Evolutionary conservation across 202 grass and related monocot genomes (phyloP).

Genomic region (Cymbopogon flexuosus): DNA sequence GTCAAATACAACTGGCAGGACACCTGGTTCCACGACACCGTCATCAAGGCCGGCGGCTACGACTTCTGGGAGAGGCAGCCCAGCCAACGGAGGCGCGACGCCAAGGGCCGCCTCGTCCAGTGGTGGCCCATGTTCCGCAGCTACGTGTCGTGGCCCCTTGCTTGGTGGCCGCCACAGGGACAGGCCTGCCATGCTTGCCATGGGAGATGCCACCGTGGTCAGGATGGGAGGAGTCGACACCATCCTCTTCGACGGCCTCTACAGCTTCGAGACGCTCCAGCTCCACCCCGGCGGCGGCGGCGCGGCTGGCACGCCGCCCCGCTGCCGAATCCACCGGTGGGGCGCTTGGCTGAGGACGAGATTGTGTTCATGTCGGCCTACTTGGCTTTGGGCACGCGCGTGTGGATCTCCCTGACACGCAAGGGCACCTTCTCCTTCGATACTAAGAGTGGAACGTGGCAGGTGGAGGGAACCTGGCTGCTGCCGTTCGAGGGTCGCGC

Average conservation of each 20-base stretch:
- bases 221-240: constrained; percentile 18
- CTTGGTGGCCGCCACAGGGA: background rate
- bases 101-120: too few species aligned
- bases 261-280: background rate
- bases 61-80: too few species aligned
- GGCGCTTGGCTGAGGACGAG: background rate
- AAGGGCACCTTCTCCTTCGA: constrained; percentile 13
- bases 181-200: background rate
- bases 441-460: background rate
- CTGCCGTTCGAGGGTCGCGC: constrained; percentile 3
- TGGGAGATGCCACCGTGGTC: background rate
- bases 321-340: background rate
- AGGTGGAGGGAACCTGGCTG: background rate
- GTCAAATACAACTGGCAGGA: too few species aligned
- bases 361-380: background rate
- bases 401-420: background rate
- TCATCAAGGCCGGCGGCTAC: too few species aligned
- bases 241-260: background rate
- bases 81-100: too few species aligned
- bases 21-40: too few species aligned
- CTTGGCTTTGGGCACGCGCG: background rate
- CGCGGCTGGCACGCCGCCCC: background rate
- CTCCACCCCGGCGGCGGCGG: background rate
- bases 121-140: too few species aligned
- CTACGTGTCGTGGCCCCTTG: too few species aligned